Evolutionary conservation across 2,329 filamentous ascomycete species (phyloP).

Genomic region (Grosmannia huntii): DNA sequence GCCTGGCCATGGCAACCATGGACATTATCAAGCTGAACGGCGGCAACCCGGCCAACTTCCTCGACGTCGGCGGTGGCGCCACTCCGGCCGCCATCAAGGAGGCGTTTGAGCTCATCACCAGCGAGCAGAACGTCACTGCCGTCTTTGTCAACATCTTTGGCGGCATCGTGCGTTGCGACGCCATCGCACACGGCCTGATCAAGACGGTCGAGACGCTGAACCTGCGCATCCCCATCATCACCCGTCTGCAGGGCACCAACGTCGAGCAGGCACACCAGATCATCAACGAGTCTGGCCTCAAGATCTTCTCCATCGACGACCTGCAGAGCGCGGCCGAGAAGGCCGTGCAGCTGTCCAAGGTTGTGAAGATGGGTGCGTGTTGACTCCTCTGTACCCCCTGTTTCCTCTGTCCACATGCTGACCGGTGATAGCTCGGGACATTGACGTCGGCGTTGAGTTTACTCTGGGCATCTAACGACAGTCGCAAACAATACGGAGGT

Average conservation of each 20-base stretch:
- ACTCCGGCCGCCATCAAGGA: slow-evolving; percentile 94
- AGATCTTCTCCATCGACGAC: slow-evolving; percentile 99
- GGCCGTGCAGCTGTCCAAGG: slow-evolving; percentile 96
- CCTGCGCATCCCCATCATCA: slow-evolving; percentile 92
- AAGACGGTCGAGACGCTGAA: slow-evolving; percentile 90
- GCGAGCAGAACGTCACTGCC: slow-evolving; percentile 92
- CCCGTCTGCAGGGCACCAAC: slow-evolving; percentile 95
- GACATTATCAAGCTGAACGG: slow-evolving; percentile 99
- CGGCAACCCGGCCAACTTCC: slow-evolving; percentile 91
- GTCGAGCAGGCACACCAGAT: slow-evolving; percentile 84
- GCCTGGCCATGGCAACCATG: slow-evolving; percentile 99
- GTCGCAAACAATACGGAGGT: background rate
- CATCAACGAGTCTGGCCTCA: slow-evolving; percentile 95
- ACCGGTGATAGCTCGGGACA: slow-evolving; percentile 59
- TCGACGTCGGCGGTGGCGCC: slow-evolving; percentile 95
- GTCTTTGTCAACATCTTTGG: slow-evolving; percentile 99
- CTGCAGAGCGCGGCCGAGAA: slow-evolving; percentile 95
- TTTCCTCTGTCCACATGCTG: slow-evolving; percentile 2
- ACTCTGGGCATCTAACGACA: slow-evolving; percentile 72
- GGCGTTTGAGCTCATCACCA: slow-evolving; percentile 97
- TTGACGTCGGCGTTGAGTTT: slow-evolving; percentile 94
- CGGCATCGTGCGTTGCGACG: slow-evolving; percentile 95
- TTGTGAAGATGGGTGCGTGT: slow-evolving; percentile 87
- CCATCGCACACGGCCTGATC: slow-evolving; percentile 92
- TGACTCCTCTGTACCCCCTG: background rate